phyloP scores from a whole-genome alignment of 2,329 filamentous ascomycete species.

The Phyllosticta paracitricarpa region DNA sequence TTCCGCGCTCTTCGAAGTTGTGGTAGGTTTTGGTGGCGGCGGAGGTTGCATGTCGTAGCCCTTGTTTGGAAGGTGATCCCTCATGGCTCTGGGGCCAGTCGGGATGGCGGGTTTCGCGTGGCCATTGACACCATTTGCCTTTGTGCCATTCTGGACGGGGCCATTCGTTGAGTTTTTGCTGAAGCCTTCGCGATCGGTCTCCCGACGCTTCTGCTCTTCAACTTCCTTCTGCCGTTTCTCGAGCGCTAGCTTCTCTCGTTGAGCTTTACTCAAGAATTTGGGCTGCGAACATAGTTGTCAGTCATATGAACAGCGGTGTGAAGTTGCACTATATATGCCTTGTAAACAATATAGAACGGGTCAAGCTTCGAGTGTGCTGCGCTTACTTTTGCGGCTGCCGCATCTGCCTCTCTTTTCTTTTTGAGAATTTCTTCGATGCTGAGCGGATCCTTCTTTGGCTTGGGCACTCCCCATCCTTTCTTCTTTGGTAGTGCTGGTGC shows the following conservation, averaged over 20 bases:
- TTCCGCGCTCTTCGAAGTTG: conserved; percentile 15
- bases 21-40: conserved; percentile 33
- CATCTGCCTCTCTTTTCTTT: conserved; percentile 78
- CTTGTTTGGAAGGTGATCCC: conserved; percentile 33
- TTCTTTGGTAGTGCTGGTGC: conserved; percentile 36
- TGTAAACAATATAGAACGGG: conserved; percentile 12
- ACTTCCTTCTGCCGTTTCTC: conserved; percentile 68
- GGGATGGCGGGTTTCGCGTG: conserved; percentile 31
- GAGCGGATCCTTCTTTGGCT: conserved; percentile 44
- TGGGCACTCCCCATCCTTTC: conserved; percentile 43
- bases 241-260: conserved; percentile 69
- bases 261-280: conserved; percentile 74
- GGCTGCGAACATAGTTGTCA: conserved; percentile 40
- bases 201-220: conserved; percentile 49
- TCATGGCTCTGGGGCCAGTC: conserved; percentile 43
- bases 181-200: conserved; percentile 24
- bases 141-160: conserved; percentile 9
- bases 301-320: conserved; percentile 12
- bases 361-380: neutral
- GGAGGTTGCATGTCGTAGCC: conserved; percentile 45
- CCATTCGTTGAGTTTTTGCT: neutral
- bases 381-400: conserved; percentile 65
- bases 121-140: conserved; percentile 11
- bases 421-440: conserved; percentile 78
- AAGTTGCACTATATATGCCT: conserved; percentile 18